Evolutionary conservation across 352 stramenopile genomes (phyloP).

Genomic region (Thalassiosira hispida): DNA sequence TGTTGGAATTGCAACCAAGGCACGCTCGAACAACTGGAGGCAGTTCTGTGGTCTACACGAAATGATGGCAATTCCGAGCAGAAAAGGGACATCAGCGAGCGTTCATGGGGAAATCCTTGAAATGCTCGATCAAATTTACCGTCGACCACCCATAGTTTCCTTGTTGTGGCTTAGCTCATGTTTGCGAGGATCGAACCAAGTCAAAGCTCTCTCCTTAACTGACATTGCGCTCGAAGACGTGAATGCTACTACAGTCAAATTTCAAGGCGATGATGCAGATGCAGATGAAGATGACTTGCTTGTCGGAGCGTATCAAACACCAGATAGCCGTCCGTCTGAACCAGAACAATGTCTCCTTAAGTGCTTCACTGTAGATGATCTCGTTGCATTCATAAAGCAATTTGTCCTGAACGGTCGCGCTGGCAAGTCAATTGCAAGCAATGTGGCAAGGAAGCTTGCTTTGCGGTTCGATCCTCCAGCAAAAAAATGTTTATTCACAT

Average conservation of each 20-base stretch:
- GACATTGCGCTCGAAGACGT: conserved; percentile 67
- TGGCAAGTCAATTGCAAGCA: conserved; percentile 50
- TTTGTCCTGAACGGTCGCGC: conserved; percentile 69
- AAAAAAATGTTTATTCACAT: conserved; percentile 54
- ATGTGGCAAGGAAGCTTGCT: conserved; percentile 59
- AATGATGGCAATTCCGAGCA: conserved; percentile 43
- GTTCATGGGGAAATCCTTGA: conserved; percentile 24
- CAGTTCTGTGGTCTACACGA: conserved; percentile 71
- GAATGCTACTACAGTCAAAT: conserved; percentile 7
- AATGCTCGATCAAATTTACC: conserved; percentile 62
- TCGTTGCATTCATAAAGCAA: conserved; percentile 74
- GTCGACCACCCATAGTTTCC: conserved; percentile 67
- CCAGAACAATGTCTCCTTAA: conserved; percentile 48
- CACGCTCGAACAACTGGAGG: conserved; percentile 72
- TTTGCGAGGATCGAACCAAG: conserved; percentile 67
- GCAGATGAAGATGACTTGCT: conserved; percentile 44
- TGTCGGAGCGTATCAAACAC: conserved; percentile 37
- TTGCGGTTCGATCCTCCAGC: conserved; percentile 32
- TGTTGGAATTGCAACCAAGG: conserved; percentile 35
- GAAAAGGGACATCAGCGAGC: conserved; percentile 12
- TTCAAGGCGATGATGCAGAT: conserved; percentile 2
- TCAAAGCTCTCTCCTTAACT: conserved; percentile 74
- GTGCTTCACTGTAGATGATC: conserved; percentile 58
- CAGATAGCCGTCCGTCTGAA: conserved; percentile 20
- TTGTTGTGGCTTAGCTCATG: conserved; percentile 78